Percentiles rank a stretch among this genome's conserved stretches.
Evolutionary conservation across 2,329 filamentous ascomycete genomes (phyloP).

Genomic region (Lachnum nothofagi): DNA sequence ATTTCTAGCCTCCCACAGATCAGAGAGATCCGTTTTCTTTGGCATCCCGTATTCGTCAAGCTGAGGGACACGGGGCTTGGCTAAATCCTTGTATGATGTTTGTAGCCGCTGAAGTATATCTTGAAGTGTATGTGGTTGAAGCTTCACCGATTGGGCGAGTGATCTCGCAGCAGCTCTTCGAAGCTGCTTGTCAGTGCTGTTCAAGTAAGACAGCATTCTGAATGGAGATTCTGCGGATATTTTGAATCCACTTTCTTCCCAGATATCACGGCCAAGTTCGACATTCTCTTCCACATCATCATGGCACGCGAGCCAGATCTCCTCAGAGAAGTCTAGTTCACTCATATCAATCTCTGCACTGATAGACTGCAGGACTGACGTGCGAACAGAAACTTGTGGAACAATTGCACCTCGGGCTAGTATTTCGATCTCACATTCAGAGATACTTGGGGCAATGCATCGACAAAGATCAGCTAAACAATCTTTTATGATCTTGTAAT

Average conservation of each 20-base stretch:
- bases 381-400: slow-evolving; percentile 72
- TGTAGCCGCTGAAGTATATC: slow-evolving; percentile 62
- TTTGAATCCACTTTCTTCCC: slow-evolving; percentile 85
- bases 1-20: slow-evolving; percentile 87
- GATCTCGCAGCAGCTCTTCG: slow-evolving; percentile 78
- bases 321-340: slow-evolving; percentile 77
- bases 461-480: slow-evolving; percentile 82
- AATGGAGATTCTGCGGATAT: slow-evolving; percentile 60
- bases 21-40: slow-evolving; percentile 76
- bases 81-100: slow-evolving; percentile 67
- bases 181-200: slow-evolving; percentile 74
- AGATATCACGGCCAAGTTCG: slow-evolving; percentile 79
- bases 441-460: slow-evolving; percentile 78
- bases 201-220: slow-evolving; percentile 71
- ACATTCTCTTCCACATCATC: slow-evolving; percentile 85
- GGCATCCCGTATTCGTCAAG: slow-evolving; percentile 94
- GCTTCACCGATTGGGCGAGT: slow-evolving; percentile 66
- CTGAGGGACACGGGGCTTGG: slow-evolving; percentile 76
- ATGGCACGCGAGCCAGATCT: slow-evolving; percentile 90
- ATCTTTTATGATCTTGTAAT: slow-evolving; percentile 93
- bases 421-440: slow-evolving; percentile 62
- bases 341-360: slow-evolving; percentile 88
- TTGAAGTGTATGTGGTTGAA: slow-evolving; percentile 55
- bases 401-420: slow-evolving; percentile 77
- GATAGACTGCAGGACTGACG: slow-evolving; percentile 81